Evolutionary conservation across 495 filamentous ascomycete genomes (phyloP), one percentile per base, ranked within the genome.

Genomic region (Hyaloscypha bicolor): DNA sequence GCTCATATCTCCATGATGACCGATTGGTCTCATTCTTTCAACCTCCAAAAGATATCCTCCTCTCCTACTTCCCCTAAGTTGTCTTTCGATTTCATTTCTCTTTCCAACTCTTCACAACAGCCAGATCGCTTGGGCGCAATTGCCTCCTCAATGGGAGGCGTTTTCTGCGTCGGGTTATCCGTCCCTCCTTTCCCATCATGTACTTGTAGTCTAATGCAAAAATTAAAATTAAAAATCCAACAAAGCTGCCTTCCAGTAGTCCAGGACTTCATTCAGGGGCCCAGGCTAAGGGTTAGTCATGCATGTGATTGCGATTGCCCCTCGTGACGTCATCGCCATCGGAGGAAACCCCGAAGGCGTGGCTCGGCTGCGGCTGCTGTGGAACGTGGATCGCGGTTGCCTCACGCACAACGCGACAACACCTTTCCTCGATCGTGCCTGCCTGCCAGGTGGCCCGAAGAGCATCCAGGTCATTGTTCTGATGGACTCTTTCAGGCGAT

Each of bases 351-450:
- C 25, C 25, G 25, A 25, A 25, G 25, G 25, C 25, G 25, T 25
- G 25, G 25, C 25, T 25, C 25, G 25, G 25, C 25, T 25, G 25
- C 25, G 25, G 25, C 25, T 25, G 25, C 8, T 16, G 42, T 48
- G 42, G 42, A 48, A 48, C 42, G 42, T 48, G 42, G 16, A 62
- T 48, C 39, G 59, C 37, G 59, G 59, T 30, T 62, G 59, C 59
- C 59, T 62, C 59, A 39, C n/a, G 1, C 9, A 16, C 53, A 56
- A 56, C 53, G 21, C 53, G 29, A 25, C 53, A 11, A 25, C 53
- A 25, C 37, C 33, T 22, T 21, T 35, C 22, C 37, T 48, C 32
- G 11, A 62, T 62, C 37, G 59, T 62, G 59, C 33, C 33, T 48
- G 59, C 39, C 59, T 45, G 53, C 19, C 53, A 56, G 53, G 29